Base-by-base conservation (phyloP, 2,329 filamentous ascomycete genomes). In the Lasiodiplodia hormozganensis region DNA sequence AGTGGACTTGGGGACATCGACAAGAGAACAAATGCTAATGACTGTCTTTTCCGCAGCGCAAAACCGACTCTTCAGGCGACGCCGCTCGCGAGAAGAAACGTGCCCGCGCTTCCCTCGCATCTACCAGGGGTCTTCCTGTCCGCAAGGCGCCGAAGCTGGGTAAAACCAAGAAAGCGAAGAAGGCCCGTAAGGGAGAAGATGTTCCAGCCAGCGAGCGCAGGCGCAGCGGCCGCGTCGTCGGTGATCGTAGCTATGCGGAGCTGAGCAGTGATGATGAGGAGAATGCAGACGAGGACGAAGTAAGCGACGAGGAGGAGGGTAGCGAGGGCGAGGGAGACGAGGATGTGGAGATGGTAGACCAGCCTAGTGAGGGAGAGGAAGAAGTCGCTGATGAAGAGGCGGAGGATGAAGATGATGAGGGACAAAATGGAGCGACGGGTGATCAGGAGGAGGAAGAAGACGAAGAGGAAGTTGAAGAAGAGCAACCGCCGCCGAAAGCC, bases 191-290 rank as follows among this genome's bases (percentile, higher is more conserved):
- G 31, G 58, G 57, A 7, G 75, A 72, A 16, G 76, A 77, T 8
- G 73, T 74, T 2, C 78, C 79, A 10, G 77, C 79, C 21, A 83
- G 79, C 40, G 83, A 80, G 36, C 76, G 79, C 2, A 75, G 82
- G 21, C 78, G 83, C 62, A 85, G 84, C 73, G 77, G 78, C 2
- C 76, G 81, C 21, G 79, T 78, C 1, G 74, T 73, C 67, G 76
- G 68, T 62, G 74, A 62, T 56, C 82, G 81, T 71, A 85, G 79
- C 72, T 85, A 85, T 69, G 76, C 79, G 3, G 83, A 85, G 65
- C 70, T 79, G 21, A 80, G 78, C 65, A 73, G 74, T 10, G 77
- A 75, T 11, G 74, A 76, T 2, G 36, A 57, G 23, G 75, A 47
- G 7, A n/a, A 47, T 21, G 43, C 76, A 11, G 49, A 67, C 10